These are phyloP conservation scores for Aspergillus thermomutatus DNA, from an alignment of 2,329 filamentous ascomycete species.

Conservation along the genomic window DNA sequence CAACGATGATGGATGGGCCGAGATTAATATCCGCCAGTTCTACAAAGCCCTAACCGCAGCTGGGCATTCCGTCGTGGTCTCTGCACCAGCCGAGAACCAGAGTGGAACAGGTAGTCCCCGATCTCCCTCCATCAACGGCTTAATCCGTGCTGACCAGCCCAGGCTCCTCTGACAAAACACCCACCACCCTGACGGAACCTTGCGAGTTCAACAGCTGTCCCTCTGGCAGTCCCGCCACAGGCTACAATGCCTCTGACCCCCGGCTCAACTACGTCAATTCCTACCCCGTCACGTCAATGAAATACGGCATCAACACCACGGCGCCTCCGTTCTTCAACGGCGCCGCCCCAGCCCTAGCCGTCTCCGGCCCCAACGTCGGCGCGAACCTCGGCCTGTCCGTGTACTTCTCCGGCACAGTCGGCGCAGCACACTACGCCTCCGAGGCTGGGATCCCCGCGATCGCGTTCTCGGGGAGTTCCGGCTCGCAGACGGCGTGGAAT, in stretches of 20 bases:
- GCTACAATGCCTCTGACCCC: constrained; percentile 54
- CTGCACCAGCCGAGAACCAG: constrained; percentile 63
- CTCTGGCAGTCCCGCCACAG: constrained; percentile 53
- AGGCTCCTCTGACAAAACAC: constrained; percentile 54
- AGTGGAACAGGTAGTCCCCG: constrained; percentile 55
- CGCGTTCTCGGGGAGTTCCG: constrained; percentile 60
- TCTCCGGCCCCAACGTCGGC: constrained; percentile 62
- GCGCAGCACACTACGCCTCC: constrained; percentile 59
- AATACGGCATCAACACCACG: constrained; percentile 59
- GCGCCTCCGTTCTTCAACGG: constrained; percentile 54
- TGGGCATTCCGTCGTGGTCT: constrained; percentile 62
- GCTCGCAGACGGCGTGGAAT: constrained; percentile 54
- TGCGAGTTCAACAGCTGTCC: constrained; percentile 65
- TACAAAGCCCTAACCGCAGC: constrained; percentile 54
- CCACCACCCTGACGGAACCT: constrained; percentile 45
- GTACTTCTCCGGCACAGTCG: constrained; percentile 65
- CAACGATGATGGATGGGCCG: constrained; percentile 74
- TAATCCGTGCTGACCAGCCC: constrained; percentile 3
- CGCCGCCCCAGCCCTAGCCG: constrained; percentile 56
- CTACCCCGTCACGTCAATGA: constrained; percentile 62
- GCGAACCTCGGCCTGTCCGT: constrained; percentile 56
- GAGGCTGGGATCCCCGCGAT: constrained; percentile 61
- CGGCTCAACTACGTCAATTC: constrained; percentile 71
- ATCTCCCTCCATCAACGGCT: background rate
- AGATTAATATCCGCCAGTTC: constrained; percentile 61